Evolutionary conservation across 805 yeast species (phyloP).

Genomic region (Komagataella pastoris): DNA sequence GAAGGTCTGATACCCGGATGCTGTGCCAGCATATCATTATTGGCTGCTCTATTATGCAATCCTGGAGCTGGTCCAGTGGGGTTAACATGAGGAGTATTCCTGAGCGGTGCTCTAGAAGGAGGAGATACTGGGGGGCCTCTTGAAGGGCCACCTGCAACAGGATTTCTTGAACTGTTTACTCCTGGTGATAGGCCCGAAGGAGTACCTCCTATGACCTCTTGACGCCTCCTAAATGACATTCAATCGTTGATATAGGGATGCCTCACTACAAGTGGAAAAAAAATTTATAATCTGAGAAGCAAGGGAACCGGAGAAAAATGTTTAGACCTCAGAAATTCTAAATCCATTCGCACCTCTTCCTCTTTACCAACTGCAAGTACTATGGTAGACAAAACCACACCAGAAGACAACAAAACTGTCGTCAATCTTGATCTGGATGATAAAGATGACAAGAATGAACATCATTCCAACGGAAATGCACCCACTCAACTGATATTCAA

Average conservation of each 20-base stretch:
- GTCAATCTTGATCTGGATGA: background rate
- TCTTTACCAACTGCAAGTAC: background rate
- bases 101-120: background rate
- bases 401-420: background rate
- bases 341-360: background rate
- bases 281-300: background rate
- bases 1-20: constrained; percentile 71
- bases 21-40: background rate
- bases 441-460: background rate
- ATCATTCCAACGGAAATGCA: background rate
- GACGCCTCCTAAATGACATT: background rate
- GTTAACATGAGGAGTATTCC: background rate
- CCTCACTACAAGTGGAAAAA: background rate
- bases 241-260: background rate
- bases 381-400: background rate
- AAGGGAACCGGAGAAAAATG: background rate
- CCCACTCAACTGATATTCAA: background rate
- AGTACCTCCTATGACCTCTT: background rate
- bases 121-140: background rate
- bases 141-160: background rate
- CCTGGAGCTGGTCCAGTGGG: background rate
- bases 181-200: background rate
- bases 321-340: background rate
- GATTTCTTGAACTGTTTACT: background rate
- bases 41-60: background rate